Base-by-base conservation (phyloP, 345 rosid genomes). In the Bruguiera parviflora region DNA sequence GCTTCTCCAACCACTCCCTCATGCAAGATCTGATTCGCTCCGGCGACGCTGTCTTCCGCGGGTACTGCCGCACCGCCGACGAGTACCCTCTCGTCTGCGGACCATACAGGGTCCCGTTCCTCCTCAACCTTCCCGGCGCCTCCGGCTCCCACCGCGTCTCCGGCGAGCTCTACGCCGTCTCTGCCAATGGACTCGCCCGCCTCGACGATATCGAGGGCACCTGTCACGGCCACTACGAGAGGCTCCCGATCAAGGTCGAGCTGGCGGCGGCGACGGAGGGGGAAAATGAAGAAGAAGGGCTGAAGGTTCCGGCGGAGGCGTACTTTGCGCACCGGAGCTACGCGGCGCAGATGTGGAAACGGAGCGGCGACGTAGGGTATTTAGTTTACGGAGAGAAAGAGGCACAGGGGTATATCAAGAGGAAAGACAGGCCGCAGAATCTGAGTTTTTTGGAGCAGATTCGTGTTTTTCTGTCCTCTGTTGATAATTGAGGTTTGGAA, bases 121-220 rank as follows among this genome's bases (percentile, higher is more conserved):
- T 92, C 73, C 87, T 92, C 73, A 78, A 92, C 76, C 73, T 89
- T 37, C 89, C 90, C 15, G 92, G 89, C 2, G 79, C 64, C 29
- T 57, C 80, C 1, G 96, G 93, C 2, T 53, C 79, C 0, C 78
- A 83, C 35, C 80, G 60, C 7, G 90, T 92, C 11, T 66, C 83
- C 24, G 97, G 97, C 3, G 97, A 92, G 82, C 67, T 92, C 46
- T 92, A 92, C 84, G 84, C 92, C 21, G 93, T 92, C 20, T 75
- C 93, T 3, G 61, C 68, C 3, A 64, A 76, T 0, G 97, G 89
- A 13, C 87, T 92, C 2, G 47, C 73, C 4, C 82, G 89, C 10
- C 75, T 92, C 11, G 97, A 92, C 61, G 96, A 92, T 59, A 80
- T 92, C 27, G 97, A 92, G 72, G 97, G 97, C 53, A 86, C 85